Conservation (phyloP, 2,329 filamentous ascomycete species). For the Macrophomina phaseolina region DNA sequence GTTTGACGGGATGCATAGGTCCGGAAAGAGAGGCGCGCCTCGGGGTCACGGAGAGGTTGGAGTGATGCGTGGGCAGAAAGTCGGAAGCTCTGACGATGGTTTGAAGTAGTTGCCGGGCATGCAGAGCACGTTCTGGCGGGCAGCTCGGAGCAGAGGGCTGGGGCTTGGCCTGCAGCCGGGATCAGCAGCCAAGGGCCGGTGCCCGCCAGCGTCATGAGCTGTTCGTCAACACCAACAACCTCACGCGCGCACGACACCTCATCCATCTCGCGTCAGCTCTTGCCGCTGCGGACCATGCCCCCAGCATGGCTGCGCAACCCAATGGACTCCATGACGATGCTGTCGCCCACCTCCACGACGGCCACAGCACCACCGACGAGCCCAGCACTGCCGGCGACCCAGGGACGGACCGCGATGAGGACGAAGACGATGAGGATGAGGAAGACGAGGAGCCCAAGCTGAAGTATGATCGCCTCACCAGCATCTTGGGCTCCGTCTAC, state of each 20-base stretch:
- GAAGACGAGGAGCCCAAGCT: constrained; percentile 93
- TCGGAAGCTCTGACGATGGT: background rate
- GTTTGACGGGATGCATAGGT: background rate
- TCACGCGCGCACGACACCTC: constrained; percentile 18
- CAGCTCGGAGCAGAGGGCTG: background rate
- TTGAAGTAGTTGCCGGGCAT: background rate
- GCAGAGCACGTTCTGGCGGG: background rate
- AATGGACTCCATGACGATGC: constrained; percentile 45
- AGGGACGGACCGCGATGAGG: constrained; percentile 24
- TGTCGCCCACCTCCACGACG: constrained; percentile 61
- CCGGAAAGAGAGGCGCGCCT: background rate
- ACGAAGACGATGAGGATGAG: constrained; percentile 73
- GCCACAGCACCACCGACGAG: constrained; percentile 21
- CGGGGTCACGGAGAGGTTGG: background rate
- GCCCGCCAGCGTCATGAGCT: constrained; percentile 23
- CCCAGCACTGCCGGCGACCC: constrained; percentile 32
- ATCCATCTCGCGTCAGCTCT: constrained; percentile 16
- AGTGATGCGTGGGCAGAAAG: background rate
- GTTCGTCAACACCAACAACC: constrained; percentile 3
- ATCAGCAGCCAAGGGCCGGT: constrained; percentile 17
- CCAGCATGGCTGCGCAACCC: constrained; percentile 48
- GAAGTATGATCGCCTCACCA: constrained; percentile 89
- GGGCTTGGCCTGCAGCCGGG: constrained; percentile 16
- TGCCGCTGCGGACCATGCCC: constrained; percentile 44
- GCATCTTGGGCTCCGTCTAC: constrained; percentile 79